A percentile compares a stretch with the other conserved stretches of the same genome.
Evolutionary conservation across 495 filamentous ascomycete species (phyloP).

Genomic region (Corynascus novoguineensis): DNA sequence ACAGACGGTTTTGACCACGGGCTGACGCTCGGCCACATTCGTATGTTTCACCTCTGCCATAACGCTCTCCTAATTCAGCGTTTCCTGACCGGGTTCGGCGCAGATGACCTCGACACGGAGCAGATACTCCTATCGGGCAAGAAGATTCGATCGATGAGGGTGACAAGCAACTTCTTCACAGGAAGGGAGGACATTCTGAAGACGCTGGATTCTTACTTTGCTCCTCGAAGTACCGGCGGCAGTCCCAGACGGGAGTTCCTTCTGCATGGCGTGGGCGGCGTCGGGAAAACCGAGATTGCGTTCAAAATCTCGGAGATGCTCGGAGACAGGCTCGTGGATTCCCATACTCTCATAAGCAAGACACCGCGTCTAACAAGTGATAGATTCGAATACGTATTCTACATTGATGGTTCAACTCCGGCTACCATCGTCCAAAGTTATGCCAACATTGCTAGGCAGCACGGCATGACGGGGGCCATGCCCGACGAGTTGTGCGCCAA

Average conservation of each 20-base stretch:
- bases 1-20: constrained; percentile 3
- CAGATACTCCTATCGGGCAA: not conserved
- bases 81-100: not conserved
- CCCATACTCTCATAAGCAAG: not conserved
- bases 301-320: constrained; percentile 11
- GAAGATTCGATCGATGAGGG: not conserved
- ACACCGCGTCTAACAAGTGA: not conserved
- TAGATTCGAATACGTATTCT: constrained; percentile 21
- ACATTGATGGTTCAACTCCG: constrained; percentile 12
- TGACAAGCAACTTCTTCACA: constrained; percentile 18
- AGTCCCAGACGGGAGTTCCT: constrained; percentile 12
- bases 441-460: not conserved
- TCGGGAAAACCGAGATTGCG: constrained; percentile 26
- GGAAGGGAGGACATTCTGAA: constrained; percentile 19
- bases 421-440: constrained; percentile 18
- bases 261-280: constrained; percentile 22
- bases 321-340: constrained; percentile 1
- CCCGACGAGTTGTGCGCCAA: not conserved
- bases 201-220: constrained; percentile 10
- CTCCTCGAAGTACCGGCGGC: not conserved
- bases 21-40: constrained; percentile 8
- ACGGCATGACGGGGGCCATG: not conserved
- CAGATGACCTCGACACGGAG: constrained; percentile 6
- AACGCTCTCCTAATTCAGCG: not conserved
- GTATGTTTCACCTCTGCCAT: constrained; percentile 3